These are phyloP conservation scores for Wickerhamiella infanticola DNA, from an alignment of 1,139 yeast genomes.

Conservation along the genomic window DNA sequence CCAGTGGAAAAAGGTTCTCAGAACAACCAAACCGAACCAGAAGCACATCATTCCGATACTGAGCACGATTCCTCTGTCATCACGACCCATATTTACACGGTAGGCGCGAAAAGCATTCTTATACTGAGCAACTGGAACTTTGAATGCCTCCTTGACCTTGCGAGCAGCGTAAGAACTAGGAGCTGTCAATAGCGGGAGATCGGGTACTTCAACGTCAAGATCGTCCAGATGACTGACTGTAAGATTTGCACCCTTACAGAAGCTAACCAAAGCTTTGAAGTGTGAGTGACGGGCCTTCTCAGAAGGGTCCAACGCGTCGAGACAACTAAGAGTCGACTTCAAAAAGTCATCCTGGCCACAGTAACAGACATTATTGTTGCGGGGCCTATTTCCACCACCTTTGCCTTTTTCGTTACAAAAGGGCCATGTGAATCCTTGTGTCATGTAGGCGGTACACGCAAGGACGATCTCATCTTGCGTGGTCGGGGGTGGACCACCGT, in stretches of 20 bases:
- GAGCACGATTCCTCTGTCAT: neutral
- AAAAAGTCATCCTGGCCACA: neutral
- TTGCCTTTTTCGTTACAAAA: neutral
- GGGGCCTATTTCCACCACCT: neutral
- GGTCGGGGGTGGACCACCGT: too few relatives aligned
- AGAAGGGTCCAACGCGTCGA: neutral
- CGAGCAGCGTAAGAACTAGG: neutral
- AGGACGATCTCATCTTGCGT: neutral
- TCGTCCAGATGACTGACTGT: neutral
- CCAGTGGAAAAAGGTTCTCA: slow-evolving; percentile 11
- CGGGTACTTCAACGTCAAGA: neutral
- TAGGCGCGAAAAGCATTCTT: neutral
- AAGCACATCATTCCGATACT: slow-evolving; percentile 14
- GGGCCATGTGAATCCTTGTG: neutral
- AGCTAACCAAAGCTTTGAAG: neutral
- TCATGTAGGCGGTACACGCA: neutral
- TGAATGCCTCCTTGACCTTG: neutral
- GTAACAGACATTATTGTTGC: neutral
- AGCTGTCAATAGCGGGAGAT: neutral
- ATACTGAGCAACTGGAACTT: neutral
- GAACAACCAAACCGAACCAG: slow-evolving; percentile 14
- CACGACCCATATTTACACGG: neutral
- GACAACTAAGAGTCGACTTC: neutral
- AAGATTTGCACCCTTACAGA: neutral
- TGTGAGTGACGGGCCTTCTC: neutral